Conservation (phyloP, 1,284 basidiomycete genomes). For the Rhodotorula sp. region DNA sequence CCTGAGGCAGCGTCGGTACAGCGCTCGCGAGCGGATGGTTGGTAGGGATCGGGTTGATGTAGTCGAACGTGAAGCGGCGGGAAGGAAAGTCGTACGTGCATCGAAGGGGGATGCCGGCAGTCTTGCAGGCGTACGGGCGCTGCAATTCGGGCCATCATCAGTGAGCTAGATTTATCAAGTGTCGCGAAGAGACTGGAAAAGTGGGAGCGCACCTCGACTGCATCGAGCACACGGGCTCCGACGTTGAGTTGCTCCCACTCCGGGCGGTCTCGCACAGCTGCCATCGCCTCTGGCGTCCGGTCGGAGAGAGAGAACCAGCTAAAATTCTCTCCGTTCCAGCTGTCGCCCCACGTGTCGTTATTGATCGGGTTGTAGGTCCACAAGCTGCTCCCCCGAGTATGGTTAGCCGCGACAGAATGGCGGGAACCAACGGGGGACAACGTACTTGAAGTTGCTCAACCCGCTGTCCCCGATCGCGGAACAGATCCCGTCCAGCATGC, state of each 20-base stretch:
- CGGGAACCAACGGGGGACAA: background rate
- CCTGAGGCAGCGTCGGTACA: background rate
- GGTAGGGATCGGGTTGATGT: slow-evolving; percentile 39
- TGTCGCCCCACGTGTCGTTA: slow-evolving; percentile 72
- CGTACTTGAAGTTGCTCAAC: slow-evolving; percentile 47
- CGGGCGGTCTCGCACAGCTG: slow-evolving; percentile 55
- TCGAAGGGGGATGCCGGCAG: slow-evolving; percentile 46
- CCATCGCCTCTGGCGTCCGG: slow-evolving; percentile 50
- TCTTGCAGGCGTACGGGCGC: slow-evolving; percentile 48
- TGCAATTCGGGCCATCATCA: background rate
- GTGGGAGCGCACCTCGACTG: slow-evolving; percentile 53
- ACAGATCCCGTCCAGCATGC: slow-evolving; percentile 48
- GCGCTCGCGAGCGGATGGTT: background rate
- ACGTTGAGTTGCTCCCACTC: slow-evolving; percentile 63
- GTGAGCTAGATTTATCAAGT: no score
- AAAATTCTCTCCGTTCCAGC: slow-evolving; percentile 96
- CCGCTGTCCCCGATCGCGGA: slow-evolving; percentile 33
- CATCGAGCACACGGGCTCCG: slow-evolving; percentile 72
- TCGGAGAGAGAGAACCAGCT: slow-evolving; percentile 71
- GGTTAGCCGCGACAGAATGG: background rate
- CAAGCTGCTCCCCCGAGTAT: slow-evolving; percentile 55
- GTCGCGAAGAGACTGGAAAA: no score
- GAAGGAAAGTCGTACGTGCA: slow-evolving; percentile 42
- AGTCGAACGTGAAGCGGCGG: slow-evolving; percentile 43
- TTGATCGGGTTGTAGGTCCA: slow-evolving; percentile 96